Evolutionary conservation across 2,329 filamentous ascomycete species (phyloP), one percentile per base, ranked within the genome.

Genomic region (Iodosphaeria phyllophila): DNA sequence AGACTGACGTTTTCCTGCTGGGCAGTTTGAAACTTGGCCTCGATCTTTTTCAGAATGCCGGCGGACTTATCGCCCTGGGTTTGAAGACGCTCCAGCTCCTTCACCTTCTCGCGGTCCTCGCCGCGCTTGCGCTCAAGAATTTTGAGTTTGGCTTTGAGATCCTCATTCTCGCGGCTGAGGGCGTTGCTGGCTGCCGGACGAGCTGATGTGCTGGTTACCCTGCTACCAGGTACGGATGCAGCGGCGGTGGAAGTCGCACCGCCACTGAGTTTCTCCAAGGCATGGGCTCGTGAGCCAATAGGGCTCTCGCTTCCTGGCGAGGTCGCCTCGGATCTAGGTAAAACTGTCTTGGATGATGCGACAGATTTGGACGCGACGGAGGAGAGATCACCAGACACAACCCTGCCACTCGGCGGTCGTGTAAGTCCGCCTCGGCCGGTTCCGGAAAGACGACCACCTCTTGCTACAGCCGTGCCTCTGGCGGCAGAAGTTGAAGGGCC

Each of bases 61-160:
- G 92, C 78, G 33, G 77, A 83, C 35, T 74, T 75, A 40, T 86
- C 77, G 15, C 71, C 63, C 39, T 91, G 79, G 11, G 66, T 60
- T 41, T 84, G 73, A 10, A 84, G 51, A 35, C 74, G 71, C 28
- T 92, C 78, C 23, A 92, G 48, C 8, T 62, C 64, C 42, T 86
- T 83, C 25, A 92, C 48, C 42, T 80, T 79, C 37, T 93, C 84
- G 12, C 82, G 67, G 40, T 92, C 82, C 33, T 95, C 86, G 8
- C 64, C 44, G 28, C 82, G 61, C 47, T 92, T 92, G 38, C 86
- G 79, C 46, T 98, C 84, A 38, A 95, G 58, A 4, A 93, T 61
- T 27, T 75, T 72, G 3, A 95, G 54, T 44, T 92, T 93, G 0
- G 80, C 74, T 44, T 92, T 83, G 10, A 93, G 56, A 35, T 92